Conservation (phyloP, 2,329 filamentous ascomycete genomes). For the Periconia digitata region DNA sequence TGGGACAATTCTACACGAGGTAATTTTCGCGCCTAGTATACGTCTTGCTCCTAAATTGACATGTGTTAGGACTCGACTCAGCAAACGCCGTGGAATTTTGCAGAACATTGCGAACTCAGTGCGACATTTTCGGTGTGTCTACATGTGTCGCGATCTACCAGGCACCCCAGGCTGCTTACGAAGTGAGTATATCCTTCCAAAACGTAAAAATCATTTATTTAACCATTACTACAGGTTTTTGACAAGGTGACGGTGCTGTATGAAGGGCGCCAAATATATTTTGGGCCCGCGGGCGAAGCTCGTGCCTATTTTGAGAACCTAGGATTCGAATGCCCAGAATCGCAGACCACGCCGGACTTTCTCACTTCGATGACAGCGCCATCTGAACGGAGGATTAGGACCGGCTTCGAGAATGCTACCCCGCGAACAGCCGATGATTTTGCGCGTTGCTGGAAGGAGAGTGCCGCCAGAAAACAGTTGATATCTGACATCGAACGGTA, state of each 20-base stretch:
- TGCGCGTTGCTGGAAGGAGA: slow-evolving; percentile 56
- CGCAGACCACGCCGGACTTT: slow-evolving; percentile 75
- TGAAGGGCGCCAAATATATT: slow-evolving; percentile 73
- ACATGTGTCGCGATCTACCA: slow-evolving; percentile 59
- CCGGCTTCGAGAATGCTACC: slow-evolving; percentile 48
- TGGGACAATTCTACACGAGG: slow-evolving; percentile 59
- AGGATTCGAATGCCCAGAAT: slow-evolving; percentile 71
- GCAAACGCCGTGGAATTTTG: slow-evolving; percentile 60
- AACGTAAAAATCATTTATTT: slow-evolving; percentile 61
- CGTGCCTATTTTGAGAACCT: slow-evolving; percentile 69
- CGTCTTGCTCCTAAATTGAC: not conserved
- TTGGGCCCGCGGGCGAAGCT: slow-evolving; percentile 63
- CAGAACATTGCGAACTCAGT: slow-evolving; percentile 52
- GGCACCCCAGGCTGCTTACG: slow-evolving; percentile 66
- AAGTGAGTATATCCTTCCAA: slow-evolving; percentile 36
- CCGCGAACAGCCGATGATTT: slow-evolving; percentile 56
- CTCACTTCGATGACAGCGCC: slow-evolving; percentile 69
- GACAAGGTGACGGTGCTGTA: slow-evolving; percentile 71
- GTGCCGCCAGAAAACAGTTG: slow-evolving; percentile 48
- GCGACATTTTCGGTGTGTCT: slow-evolving; percentile 52
- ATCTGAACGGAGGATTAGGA: slow-evolving; percentile 48
- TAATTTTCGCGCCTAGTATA: not conserved
- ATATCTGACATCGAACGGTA: slow-evolving; percentile 50
- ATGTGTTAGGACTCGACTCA: slow-evolving; percentile 21
- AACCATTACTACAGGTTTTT: slow-evolving; percentile 67